Evolutionary conservation across 148 eudicot genomes (phyloP).

Genomic region (Amaranthus palmeri): DNA sequence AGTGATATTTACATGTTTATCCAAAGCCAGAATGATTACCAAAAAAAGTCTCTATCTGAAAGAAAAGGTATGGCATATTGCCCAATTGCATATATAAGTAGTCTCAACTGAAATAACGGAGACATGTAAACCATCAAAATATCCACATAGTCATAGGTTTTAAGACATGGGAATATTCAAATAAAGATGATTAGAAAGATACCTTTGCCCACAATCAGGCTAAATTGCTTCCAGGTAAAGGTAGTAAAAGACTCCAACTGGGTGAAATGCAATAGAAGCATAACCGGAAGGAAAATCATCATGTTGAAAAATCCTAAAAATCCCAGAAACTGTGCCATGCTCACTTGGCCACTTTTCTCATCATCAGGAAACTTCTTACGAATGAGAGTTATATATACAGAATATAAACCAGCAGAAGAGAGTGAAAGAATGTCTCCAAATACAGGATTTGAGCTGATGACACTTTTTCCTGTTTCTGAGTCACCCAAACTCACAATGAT

Average conservation of each 20-base stretch:
- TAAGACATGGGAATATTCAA: background rate
- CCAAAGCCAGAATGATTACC: no score
- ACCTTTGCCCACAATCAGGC: constrained; percentile 89
- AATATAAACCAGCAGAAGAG: constrained; percentile 70
- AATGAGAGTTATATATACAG: constrained; percentile 82
- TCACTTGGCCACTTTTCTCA: constrained; percentile 63
- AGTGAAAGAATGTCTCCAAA: constrained; percentile 79
- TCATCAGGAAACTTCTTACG: constrained; percentile 80
- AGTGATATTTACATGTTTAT: no score
- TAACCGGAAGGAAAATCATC: constrained; percentile 78
- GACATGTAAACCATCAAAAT: background rate
- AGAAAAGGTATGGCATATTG: no score
- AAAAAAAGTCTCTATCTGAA: no score
- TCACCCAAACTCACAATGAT: constrained; percentile 91
- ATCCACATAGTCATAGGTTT: background rate
- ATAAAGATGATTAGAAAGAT: constrained; percentile 8
- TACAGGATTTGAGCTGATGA: constrained; percentile 60
- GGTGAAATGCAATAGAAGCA: constrained; percentile 56
- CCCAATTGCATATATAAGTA: no score
- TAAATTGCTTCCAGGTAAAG: constrained; percentile 66
- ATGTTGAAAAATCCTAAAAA: constrained; percentile 80
- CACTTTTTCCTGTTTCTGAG: constrained; percentile 41
- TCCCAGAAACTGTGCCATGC: constrained; percentile 97
- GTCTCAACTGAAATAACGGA: background rate
- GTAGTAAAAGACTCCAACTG: constrained; percentile 55